These are phyloP conservation scores for Candida fluviatilis DNA, from an alignment of 805 yeast species.

Conservation along the genomic window DNA sequence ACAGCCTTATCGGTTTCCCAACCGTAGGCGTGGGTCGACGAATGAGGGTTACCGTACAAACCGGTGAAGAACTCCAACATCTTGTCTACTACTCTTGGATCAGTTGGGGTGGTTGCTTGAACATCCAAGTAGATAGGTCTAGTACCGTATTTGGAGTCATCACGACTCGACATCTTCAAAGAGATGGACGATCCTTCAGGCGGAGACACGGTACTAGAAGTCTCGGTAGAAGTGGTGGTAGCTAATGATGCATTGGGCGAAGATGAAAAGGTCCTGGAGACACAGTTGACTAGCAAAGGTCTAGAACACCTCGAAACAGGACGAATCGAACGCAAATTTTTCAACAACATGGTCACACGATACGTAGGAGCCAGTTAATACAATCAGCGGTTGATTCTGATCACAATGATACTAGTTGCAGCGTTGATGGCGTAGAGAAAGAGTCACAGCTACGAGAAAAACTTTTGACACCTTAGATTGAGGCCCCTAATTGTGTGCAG, in stretches of 20 bases:
- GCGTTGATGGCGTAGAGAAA: too few relatives aligned
- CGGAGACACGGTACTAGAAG: slow-evolving; percentile 22
- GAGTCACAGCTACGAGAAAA: neutral
- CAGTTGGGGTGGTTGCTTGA: slow-evolving; percentile 98
- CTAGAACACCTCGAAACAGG: slow-evolving; percentile 1
- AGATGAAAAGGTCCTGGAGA: neutral
- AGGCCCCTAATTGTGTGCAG: neutral
- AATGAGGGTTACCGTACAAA: slow-evolving; percentile 95
- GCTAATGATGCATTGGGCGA: slow-evolving; percentile 5
- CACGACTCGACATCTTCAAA: slow-evolving; percentile 42
- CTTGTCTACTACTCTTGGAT: slow-evolving; percentile 89
- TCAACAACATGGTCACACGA: neutral
- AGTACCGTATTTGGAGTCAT: slow-evolving; percentile 50
- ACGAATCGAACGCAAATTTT: slow-evolving; percentile 3
- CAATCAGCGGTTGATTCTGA: too few relatives aligned
- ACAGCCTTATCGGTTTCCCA: slow-evolving; percentile 97
- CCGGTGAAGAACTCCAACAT: slow-evolving; percentile 89
- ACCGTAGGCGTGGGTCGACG: slow-evolving; percentile 94
- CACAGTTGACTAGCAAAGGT: neutral
- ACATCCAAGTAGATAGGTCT: slow-evolving; percentile 95
- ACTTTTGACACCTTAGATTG: neutral
- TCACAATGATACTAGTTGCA: too few relatives aligned
- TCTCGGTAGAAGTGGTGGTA: slow-evolving; percentile 9
- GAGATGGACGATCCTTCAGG: slow-evolving; percentile 47
- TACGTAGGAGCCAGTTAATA: neutral